Base-by-base conservation (phyloP, 768 basidiomycete species). In the Tylopilus sp. region DNA sequence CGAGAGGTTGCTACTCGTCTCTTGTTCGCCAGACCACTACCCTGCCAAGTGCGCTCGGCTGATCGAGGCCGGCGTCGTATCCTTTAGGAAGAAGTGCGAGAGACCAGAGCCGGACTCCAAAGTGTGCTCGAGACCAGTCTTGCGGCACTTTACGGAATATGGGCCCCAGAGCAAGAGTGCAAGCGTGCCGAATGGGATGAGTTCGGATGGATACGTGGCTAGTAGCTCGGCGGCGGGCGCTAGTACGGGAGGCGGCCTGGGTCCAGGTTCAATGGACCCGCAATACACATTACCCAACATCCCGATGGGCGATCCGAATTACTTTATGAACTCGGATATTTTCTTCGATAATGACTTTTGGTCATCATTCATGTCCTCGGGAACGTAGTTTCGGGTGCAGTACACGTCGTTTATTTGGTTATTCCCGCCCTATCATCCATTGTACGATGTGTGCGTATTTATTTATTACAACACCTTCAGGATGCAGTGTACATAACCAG, bases 261-360 rank as follows among this genome's bases (percentile, higher is more conserved):
- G 29, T 21, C 31, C 53, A 1, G 53, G 48, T 14, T 26, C 45
- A 30, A 56, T 57, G 45, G 59, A 69, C 7, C 41, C 55, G 16
- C 68, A 57, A 12, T 60, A 59, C 14, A 43, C 50, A 2, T 68
- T 63, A 24, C 60, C 60, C 11, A 65, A 61, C 17, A 30, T 63
- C 30, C 54, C 65, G 3, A 56, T 65, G 57, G 58, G 48, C 34
- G 69, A 70, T 33, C 59, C 64, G 1, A 69, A 52, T 41, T 72
- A 65, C 42, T 72, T 72, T 44, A 62, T 68, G 58, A 61, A 57
- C 36, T 65, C 74, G 22, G 73, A 78, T 52, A 60, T 75, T 44
- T 73, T 78, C 52, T 66, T 74, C 37, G 76, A 78, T 52, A 65
- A 70, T 25, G 69, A 71, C 10, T 78, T 77, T 54, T 77, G 76